A percentile compares a stretch with the other conserved stretches of the same genome.
These are phyloP conservation scores for Dimocarpus longan DNA, from an alignment of 345 rosid genomes.

Conservation along the genomic window DNA sequence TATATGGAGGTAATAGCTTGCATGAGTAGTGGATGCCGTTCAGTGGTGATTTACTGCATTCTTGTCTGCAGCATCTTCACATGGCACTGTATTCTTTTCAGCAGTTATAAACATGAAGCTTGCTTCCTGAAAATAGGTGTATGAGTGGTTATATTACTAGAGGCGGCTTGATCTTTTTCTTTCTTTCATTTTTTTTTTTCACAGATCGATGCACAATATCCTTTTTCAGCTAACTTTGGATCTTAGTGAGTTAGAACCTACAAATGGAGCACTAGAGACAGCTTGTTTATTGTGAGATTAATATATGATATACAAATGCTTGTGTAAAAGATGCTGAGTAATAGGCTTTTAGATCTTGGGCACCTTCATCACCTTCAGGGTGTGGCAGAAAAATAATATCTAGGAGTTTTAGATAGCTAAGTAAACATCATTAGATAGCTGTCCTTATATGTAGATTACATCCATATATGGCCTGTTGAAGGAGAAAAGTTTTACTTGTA, in stretches of 20 bases:
- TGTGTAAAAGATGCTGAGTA: background rate
- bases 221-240: background rate
- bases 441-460: background rate
- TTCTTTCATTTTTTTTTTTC: background rate
- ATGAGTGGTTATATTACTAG: background rate
- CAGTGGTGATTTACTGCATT: background rate
- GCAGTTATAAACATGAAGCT: background rate
- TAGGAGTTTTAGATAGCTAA: background rate
- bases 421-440: background rate
- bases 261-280: background rate
- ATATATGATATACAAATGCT: background rate
- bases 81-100: conserved; percentile 9
- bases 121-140: background rate
- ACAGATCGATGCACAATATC: background rate
- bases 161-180: background rate
- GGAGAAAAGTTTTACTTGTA: background rate
- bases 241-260: background rate
- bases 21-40: background rate
- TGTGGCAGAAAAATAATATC: background rate
- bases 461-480: background rate
- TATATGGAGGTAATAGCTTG: conserved; percentile 22
- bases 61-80: conserved; percentile 1
- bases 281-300: background rate
- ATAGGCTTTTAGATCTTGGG: background rate
- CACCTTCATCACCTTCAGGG: background rate